Evolutionary conservation across 2,329 filamentous ascomycete genomes (phyloP).

Genomic region (Ceratocystis huliohia): DNA sequence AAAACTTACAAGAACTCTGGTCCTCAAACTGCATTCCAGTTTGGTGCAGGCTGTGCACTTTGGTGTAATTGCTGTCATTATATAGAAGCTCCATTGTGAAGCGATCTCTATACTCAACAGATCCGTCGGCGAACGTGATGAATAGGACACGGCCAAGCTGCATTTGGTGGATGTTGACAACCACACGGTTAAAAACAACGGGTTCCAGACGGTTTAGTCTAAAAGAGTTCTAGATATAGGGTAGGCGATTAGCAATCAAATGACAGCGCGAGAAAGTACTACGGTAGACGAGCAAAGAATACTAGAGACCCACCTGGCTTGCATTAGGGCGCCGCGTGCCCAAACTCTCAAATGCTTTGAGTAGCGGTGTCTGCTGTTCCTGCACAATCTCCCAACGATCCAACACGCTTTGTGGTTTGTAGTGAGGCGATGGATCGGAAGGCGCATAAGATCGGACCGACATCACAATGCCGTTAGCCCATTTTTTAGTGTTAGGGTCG

Average conservation of each 20-base stretch:
- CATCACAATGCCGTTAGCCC: conserved; percentile 24
- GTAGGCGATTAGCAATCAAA: conserved; percentile 9
- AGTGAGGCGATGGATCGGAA: conserved; percentile 37
- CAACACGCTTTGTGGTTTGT: conserved; percentile 59
- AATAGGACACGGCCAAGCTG: conserved; percentile 61
- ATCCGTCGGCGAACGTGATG: conserved; percentile 67
- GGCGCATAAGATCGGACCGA: conserved; percentile 20
- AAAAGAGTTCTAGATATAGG: conserved; percentile 24
- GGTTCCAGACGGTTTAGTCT: conserved; percentile 54
- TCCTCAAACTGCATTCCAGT: conserved; percentile 62
- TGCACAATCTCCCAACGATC: conserved; percentile 71
- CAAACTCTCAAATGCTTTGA: conserved; percentile 66
- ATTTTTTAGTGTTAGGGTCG: conserved; percentile 43
- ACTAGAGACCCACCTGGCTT: not conserved
- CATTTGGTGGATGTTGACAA: conserved; percentile 54
- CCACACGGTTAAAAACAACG: conserved; percentile 50
- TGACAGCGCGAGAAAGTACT: conserved; percentile 18
- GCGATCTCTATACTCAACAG: conserved; percentile 67
- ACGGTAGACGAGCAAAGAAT: not conserved
- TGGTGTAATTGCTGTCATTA: conserved; percentile 49
- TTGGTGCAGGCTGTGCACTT: conserved; percentile 59
- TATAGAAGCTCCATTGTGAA: conserved; percentile 57
- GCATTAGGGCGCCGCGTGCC: conserved; percentile 43
- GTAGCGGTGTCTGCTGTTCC: conserved; percentile 52
- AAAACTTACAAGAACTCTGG: conserved; percentile 44